Conservation (phyloP, 2,329 filamentous ascomycete genomes). For the Colletotrichum theobromicola region DNA sequence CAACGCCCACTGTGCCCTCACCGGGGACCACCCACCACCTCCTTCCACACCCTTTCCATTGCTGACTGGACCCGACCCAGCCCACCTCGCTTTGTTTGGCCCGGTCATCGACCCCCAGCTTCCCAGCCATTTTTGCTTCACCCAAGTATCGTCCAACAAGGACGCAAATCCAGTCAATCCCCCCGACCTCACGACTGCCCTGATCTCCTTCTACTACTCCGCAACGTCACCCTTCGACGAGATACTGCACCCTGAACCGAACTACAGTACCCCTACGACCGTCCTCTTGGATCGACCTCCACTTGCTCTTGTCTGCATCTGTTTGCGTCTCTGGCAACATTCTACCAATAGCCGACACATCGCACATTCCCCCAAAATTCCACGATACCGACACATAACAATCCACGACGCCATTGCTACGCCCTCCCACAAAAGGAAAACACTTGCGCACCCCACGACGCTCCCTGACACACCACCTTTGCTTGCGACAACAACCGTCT, state of each 20-base stretch:
- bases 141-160: slow-evolving; percentile 12
- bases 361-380: slow-evolving; percentile 19
- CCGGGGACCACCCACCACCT: background rate
- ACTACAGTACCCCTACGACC: slow-evolving; percentile 1
- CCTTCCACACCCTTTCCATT: background rate
- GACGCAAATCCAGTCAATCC: slow-evolving; percentile 14
- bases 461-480: background rate
- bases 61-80: slow-evolving; percentile 18
- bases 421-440: slow-evolving; percentile 1
- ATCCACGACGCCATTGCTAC: slow-evolving; percentile 14
- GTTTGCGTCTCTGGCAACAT: slow-evolving; percentile 20
- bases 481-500: background rate
- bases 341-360: slow-evolving; percentile 19
- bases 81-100: slow-evolving; percentile 20
- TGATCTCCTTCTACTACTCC: slow-evolving; percentile 7
- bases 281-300: slow-evolving; percentile 11
- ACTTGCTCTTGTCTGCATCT: slow-evolving; percentile 9
- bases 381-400: slow-evolving; percentile 20
- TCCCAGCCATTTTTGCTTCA: slow-evolving; percentile 22
- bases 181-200: slow-evolving; percentile 19
- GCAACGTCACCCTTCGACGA: slow-evolving; percentile 11
- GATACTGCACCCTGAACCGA: slow-evolving; percentile 15
- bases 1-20: background rate
- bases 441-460: background rate
- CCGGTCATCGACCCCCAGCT: slow-evolving; percentile 20